phyloP scores from a whole-genome alignment of 257 asterid genomes.

The Penstemon davidsonii region DNA sequence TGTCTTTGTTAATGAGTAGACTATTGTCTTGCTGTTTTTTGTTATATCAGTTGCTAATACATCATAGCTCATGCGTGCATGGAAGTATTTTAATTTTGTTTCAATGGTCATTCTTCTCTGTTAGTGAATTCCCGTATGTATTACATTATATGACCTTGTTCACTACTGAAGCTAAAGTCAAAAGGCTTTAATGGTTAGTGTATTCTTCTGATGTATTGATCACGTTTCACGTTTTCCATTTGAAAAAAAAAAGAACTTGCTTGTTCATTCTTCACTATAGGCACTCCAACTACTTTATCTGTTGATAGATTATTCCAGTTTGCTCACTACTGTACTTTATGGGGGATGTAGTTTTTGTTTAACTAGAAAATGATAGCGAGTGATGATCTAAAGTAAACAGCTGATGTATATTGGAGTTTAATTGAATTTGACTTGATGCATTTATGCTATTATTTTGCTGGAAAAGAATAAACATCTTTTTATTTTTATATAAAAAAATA shows the following conservation, averaged over 20 bases:
- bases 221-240: neutral
- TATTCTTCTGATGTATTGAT: neutral
- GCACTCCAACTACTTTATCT: neutral
- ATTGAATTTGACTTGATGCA: neutral
- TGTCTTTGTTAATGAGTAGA: neutral
- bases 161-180: neutral
- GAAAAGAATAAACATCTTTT: neutral
- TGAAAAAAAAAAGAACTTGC: neutral
- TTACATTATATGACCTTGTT: conserved; percentile 3
- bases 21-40: neutral
- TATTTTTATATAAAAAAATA: conserved; percentile 17
- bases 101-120: neutral
- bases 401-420: conserved; percentile 6
- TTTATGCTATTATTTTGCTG: neutral
- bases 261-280: neutral
- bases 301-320: neutral
- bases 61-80: neutral
- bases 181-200: neutral
- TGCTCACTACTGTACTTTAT: neutral
- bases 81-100: neutral
- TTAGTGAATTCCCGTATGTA: neutral
- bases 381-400: neutral
- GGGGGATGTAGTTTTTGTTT: neutral
- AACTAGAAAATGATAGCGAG: neutral
- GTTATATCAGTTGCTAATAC: neutral